Percentiles rank a stretch among this genome's conserved stretches.
Conservation (phyloP, 2,329 filamentous ascomycete genomes). For the Pseudocercospora crystallina region DNA sequence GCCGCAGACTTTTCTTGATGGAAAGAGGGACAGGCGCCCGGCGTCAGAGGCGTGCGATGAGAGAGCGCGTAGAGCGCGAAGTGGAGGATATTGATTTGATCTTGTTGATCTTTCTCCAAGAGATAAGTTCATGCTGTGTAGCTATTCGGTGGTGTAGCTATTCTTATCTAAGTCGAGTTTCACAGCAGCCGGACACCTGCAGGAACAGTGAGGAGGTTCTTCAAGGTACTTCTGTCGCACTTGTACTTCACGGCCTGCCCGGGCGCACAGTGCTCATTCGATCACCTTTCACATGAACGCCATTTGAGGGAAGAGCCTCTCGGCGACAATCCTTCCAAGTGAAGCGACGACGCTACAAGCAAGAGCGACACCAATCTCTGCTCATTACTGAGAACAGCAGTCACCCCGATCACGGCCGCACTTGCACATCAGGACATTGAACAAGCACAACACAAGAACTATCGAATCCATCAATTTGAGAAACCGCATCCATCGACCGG, state of each 20-base stretch:
- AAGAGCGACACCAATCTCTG: too few relatives aligned
- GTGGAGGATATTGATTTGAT: too few relatives aligned
- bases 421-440: not conserved
- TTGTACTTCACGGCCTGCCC: too few relatives aligned
- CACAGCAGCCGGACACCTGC: slow-evolving; percentile 14
- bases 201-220: slow-evolving; percentile 5
- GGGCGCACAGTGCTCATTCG: too few relatives aligned
- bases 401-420: not conserved
- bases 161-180: slow-evolving; percentile 10
- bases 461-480: not conserved
- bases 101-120: too few relatives aligned
- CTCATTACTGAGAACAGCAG: not conserved
- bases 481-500: not conserved
- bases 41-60: too few relatives aligned
- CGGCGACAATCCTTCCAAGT: too few relatives aligned
- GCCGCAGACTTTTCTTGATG: not conserved
- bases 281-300: too few relatives aligned
- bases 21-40: too few relatives aligned
- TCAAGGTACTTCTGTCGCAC: not conserved
- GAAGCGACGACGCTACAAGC: too few relatives aligned
- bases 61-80: too few relatives aligned
- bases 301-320: too few relatives aligned
- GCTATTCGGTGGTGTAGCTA: slow-evolving; percentile 8
- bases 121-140: slow-evolving; percentile 6
- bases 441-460: not conserved